Evolutionary conservation across 75 land plant species (phyloP).

Genomic region (Cunninghamia lanceolata): DNA sequence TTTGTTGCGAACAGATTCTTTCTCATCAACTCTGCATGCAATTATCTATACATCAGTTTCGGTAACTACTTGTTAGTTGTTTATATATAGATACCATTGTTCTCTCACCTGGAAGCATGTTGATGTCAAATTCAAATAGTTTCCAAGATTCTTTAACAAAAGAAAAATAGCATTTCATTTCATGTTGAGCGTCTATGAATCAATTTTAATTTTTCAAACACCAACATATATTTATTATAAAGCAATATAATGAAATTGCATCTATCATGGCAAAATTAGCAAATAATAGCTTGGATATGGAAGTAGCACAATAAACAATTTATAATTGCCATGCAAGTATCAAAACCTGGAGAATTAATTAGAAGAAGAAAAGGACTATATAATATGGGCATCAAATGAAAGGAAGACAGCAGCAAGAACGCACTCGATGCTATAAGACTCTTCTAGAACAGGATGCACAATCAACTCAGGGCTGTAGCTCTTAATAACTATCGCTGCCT

Average conservation of each 20-base stretch:
- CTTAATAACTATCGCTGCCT: constrained; percentile 92
- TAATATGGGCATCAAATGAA: constrained; percentile 3
- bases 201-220: neutral
- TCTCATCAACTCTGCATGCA: constrained; percentile 51
- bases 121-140: neutral
- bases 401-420: constrained; percentile 1
- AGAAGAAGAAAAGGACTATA: neutral
- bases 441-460: constrained; percentile 93
- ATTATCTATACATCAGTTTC: neutral
- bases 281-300: neutral
- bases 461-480: constrained; percentile 97
- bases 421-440: constrained; percentile 76
- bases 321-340: neutral
- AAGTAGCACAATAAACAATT: constrained; percentile 3
- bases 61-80: neutral
- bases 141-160: neutral
- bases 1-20: constrained; percentile 28
- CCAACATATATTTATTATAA: neutral
- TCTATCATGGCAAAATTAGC: neutral
- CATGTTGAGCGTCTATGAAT: neutral
- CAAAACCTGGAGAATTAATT: neutral
- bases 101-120: neutral
- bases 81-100: neutral
- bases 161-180: neutral
- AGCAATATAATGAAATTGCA: neutral